Percentiles rank a stretch among this genome's conserved stretches.
phyloP scores from a whole-genome alignment of 2,329 filamentous ascomycete genomes.

The Orbilia ellipsospora region DNA sequence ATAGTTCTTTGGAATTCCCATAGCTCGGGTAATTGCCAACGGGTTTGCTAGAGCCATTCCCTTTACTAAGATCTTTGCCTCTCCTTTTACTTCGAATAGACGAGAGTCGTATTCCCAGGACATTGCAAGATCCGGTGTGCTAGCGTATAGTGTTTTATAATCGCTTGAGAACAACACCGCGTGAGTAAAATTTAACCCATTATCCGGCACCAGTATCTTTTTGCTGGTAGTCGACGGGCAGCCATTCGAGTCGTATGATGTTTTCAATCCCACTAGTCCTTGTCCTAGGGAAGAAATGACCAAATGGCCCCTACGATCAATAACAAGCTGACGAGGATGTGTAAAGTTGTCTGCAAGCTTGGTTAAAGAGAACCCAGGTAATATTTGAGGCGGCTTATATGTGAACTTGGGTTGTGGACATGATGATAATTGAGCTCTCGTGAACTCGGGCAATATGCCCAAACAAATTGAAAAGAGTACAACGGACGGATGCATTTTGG shows the following conservation, averaged over 20 bases:
- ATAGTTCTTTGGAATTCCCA: constrained; percentile 62
- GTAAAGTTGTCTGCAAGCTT: constrained; percentile 24
- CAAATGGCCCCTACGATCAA: no score
- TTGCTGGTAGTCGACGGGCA: no score
- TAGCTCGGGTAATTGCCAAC: constrained; percentile 61
- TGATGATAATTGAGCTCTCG: not conserved
- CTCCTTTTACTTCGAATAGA: constrained; percentile 21
- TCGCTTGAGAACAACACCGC: constrained; percentile 23
- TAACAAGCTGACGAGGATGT: not conserved
- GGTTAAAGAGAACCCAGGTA: constrained; percentile 24
- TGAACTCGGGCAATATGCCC: not conserved
- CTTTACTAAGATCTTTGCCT: constrained; percentile 61
- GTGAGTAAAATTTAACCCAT: constrained; percentile 22
- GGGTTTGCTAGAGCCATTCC: constrained; percentile 64
- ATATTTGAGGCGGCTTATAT: constrained; percentile 19
- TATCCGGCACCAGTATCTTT: no score
- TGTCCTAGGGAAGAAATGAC: no score
- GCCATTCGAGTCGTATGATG: no score
- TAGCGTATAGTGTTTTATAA: constrained; percentile 30
- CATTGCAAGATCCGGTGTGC: constrained; percentile 37
- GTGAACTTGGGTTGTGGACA: constrained; percentile 20
- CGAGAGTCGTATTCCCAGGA: constrained; percentile 32
- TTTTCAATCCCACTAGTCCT: no score
- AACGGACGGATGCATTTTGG: no score
- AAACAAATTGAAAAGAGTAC: no score